These are phyloP conservation scores for Phalaenopsis aphrodite DNA, from an alignment of 106 monocot species.

Conservation along the genomic window DNA sequence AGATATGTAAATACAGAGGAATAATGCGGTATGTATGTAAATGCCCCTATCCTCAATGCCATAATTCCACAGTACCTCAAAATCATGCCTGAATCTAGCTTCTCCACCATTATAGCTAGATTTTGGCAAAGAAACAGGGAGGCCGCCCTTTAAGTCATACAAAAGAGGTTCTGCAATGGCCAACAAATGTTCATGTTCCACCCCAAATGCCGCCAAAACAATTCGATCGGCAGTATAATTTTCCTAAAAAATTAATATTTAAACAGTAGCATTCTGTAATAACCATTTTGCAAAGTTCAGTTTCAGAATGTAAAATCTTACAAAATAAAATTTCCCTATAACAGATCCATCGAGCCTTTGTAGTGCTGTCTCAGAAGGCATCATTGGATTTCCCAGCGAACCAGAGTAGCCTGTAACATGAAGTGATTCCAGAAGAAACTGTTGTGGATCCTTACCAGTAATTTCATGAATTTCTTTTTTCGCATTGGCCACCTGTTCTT, in stretches of 20 bases:
- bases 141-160: slow-evolving; percentile 37
- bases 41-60: neutral
- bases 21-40: too few relatives aligned
- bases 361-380: slow-evolving; percentile 42
- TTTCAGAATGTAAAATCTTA: slow-evolving; percentile 19
- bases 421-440: slow-evolving; percentile 58
- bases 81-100: slow-evolving; percentile 43
- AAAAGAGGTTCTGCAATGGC: slow-evolving; percentile 60
- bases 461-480: slow-evolving; percentile 45
- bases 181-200: slow-evolving; percentile 72
- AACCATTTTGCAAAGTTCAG: neutral
- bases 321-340: slow-evolving; percentile 57
- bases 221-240: slow-evolving; percentile 75
- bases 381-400: slow-evolving; percentile 54
- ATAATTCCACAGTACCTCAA: slow-evolving; percentile 33
- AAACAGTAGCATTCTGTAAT: neutral
- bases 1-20: too few relatives aligned
- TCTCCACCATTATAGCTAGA: slow-evolving; percentile 73
- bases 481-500: slow-evolving; percentile 51
- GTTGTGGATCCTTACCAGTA: slow-evolving; percentile 49
- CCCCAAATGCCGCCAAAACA: slow-evolving; percentile 66
- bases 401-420: slow-evolving; percentile 59
- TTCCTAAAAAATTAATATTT: slow-evolving; percentile 39
- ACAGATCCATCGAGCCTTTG: slow-evolving; percentile 42
- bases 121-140: slow-evolving; percentile 29